Percentiles rank a stretch among this genome's conserved stretches.
These are phyloP conservation scores for Rhodomyrtus psidioides DNA, from an alignment of 441 rosid species.

Conservation along the genomic window DNA sequence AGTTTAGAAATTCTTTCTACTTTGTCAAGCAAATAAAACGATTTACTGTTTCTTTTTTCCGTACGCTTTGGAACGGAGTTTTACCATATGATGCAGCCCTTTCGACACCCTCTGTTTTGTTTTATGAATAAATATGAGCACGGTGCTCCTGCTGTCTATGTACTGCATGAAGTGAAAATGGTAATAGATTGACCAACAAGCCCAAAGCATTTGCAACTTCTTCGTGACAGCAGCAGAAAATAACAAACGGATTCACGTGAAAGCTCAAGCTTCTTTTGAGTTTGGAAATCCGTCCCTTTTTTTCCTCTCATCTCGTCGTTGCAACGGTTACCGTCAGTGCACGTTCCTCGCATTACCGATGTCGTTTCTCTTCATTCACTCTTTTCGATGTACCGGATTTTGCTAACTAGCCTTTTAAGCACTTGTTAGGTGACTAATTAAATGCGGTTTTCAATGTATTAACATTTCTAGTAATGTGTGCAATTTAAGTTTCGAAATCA, in stretches of 20 bases:
- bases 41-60: background rate
- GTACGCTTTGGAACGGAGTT: background rate
- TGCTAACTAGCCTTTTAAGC: background rate
- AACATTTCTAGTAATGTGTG: background rate
- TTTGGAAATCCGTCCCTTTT: background rate
- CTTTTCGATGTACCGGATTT: background rate
- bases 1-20: background rate
- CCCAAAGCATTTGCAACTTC: background rate
- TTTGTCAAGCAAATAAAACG: background rate
- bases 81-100: background rate
- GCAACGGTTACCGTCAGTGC: background rate
- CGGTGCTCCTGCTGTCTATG: background rate
- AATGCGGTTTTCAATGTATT: background rate
- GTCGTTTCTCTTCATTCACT: background rate
- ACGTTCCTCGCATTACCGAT: background rate
- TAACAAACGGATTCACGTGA: background rate
- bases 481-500: background rate
- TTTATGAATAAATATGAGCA: background rate
- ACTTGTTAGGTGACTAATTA: background rate
- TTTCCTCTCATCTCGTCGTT: background rate
- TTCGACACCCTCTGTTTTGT: background rate
- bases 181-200: background rate
- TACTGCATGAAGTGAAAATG: background rate
- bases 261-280: background rate
- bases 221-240: background rate